Evolutionary conservation across 2,329 filamentous ascomycete species (phyloP).

Genomic region (Sclerotinia trifoliorum): DNA sequence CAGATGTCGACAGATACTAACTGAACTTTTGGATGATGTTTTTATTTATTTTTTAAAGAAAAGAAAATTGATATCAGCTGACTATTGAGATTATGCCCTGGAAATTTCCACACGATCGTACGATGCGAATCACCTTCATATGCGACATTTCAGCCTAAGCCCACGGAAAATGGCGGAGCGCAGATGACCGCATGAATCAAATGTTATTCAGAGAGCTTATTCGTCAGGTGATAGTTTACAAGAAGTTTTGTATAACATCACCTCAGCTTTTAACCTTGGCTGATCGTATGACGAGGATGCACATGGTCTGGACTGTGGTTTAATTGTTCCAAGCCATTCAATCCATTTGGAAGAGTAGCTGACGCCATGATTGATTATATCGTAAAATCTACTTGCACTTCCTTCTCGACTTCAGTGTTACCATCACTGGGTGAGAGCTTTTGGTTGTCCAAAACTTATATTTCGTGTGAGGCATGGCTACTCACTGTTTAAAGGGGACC

Average conservation of each 20-base stretch:
- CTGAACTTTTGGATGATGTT: neutral
- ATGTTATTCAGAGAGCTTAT: neutral
- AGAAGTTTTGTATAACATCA: neutral
- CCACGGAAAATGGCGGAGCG: neutral
- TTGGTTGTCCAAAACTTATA: too few species aligned
- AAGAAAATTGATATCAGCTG: neutral
- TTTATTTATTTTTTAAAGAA: too few species aligned
- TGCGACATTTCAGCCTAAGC: neutral
- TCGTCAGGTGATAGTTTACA: neutral
- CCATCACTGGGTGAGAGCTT: too few species aligned
- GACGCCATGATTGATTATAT: too few species aligned
- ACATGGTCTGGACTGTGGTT: neutral
- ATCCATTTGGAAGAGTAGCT: rapidly evolving
- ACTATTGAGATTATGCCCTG: neutral
- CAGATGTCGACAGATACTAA: neutral
- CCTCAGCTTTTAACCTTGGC: neutral
- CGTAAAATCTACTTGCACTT: too few species aligned
- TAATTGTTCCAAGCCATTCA: neutral
- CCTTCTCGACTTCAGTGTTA: too few species aligned
- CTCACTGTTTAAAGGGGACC: too few species aligned
- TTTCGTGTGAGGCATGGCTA: too few species aligned
- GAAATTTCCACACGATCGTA: neutral
- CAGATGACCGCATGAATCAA: neutral
- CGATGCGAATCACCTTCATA: neutral
- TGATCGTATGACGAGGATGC: neutral